phyloP scores from a whole-genome alignment of 495 filamentous ascomycete genomes.

The Letharia lupina region DNA sequence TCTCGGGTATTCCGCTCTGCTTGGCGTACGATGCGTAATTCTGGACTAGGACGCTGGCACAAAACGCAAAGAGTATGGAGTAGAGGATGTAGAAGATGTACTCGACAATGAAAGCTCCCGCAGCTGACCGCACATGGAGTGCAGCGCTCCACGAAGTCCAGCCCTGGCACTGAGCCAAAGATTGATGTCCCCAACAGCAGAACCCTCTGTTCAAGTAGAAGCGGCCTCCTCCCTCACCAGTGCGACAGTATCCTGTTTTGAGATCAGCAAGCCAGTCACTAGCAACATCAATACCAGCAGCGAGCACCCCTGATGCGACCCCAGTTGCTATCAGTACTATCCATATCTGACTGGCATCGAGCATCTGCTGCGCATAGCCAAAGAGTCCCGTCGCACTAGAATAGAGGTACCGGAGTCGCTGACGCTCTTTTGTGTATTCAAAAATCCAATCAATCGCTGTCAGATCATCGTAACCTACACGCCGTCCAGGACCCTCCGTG shows the following conservation, averaged over 20 bases:
- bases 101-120: slow-evolving; percentile 69
- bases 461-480: slow-evolving; percentile 91
- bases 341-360: slow-evolving; percentile 89
- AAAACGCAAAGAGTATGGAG: slow-evolving; percentile 74
- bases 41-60: slow-evolving; percentile 71
- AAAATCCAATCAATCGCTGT: slow-evolving; percentile 99
- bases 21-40: slow-evolving; percentile 81
- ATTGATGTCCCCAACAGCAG: slow-evolving; percentile 87
- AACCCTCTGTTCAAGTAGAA: slow-evolving; percentile 88
- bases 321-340: slow-evolving; percentile 72
- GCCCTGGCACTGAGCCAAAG: slow-evolving; percentile 63
- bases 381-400: slow-evolving; percentile 61
- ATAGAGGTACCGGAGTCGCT: slow-evolving; percentile 68
- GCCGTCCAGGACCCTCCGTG: slow-evolving; percentile 78
- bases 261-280: slow-evolving; percentile 91
- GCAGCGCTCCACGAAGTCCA: slow-evolving; percentile 83
- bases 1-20: slow-evolving; percentile 95
- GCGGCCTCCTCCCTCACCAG: slow-evolving; percentile 61
- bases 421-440: slow-evolving; percentile 94
- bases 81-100: slow-evolving; percentile 78
- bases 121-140: slow-evolving; percentile 52
- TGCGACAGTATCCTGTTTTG: slow-evolving; percentile 83
- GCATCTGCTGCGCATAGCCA: slow-evolving; percentile 59
- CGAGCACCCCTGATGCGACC: slow-evolving; percentile 71
- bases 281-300: slow-evolving; percentile 83